phyloP scores from a whole-genome alignment of 192 early-diverging fungal genomes.

The Entophlyctis luteolus region DNA sequence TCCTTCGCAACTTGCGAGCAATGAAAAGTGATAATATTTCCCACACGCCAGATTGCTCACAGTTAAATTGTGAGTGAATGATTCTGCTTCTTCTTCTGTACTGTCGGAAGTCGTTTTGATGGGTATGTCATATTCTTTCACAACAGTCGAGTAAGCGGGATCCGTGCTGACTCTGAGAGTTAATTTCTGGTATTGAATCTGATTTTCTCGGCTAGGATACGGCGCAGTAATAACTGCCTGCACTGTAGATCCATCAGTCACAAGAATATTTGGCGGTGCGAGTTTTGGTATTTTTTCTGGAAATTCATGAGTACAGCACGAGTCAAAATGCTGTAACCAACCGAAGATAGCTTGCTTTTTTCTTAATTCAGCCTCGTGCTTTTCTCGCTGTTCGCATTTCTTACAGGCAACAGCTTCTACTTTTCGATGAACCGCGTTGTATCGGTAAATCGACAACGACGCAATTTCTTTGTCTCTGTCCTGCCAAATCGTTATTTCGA shows the following conservation, averaged over 20 bases:
- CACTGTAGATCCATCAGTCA: conserved; percentile 16
- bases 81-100: background rate
- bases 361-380: conserved; percentile 37
- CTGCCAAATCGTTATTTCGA: conserved; percentile 12
- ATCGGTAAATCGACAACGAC: conserved; percentile 56
- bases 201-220: background rate
- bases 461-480: conserved; percentile 58
- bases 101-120: conserved; percentile 3
- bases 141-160: background rate
- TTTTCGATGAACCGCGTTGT: conserved; percentile 58
- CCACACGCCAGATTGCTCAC: conserved; percentile 25
- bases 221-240: conserved; percentile 16
- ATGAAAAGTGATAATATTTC: conserved; percentile 35
- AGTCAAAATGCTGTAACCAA: background rate
- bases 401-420: conserved; percentile 40
- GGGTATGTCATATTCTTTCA: conserved; percentile 1
- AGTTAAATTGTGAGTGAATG: background rate
- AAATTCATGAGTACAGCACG: background rate
- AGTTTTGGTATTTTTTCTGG: conserved; percentile 32
- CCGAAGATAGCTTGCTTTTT: conserved; percentile 30
- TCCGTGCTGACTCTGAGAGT: conserved; percentile 16
- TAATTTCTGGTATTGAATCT: conserved; percentile 13
- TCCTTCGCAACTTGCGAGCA: conserved; percentile 27
- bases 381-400: conserved; percentile 41
- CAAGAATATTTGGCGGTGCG: background rate